A percentile compares a stretch with the other conserved stretches of the same genome.
phyloP scores from a whole-genome alignment of 1,284 basidiomycete genomes.

The Ustilago vetiveriae region DNA sequence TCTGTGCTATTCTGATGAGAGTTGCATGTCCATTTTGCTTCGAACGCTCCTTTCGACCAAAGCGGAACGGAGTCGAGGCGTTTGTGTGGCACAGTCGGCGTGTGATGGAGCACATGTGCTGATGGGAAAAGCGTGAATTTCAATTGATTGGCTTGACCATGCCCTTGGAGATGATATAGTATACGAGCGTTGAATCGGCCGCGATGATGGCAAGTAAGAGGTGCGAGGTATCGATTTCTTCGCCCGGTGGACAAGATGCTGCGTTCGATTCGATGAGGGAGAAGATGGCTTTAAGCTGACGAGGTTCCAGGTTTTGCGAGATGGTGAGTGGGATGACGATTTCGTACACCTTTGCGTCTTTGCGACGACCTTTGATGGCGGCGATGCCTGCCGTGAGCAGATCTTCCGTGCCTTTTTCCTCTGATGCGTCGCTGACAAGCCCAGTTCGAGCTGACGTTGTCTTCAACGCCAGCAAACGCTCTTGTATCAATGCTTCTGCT shows the following conservation, averaged over 20 bases:
- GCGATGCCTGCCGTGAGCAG: slow-evolving; percentile 10
- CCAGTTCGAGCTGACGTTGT: neutral
- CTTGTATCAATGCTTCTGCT: slow-evolving; percentile 11
- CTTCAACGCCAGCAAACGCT: slow-evolving; percentile 1
- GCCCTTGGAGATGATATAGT: slow-evolving; percentile 60
- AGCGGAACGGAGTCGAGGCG: no score
- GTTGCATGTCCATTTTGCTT: no score
- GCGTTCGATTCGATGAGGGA: slow-evolving; percentile 22
- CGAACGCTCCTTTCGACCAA: no score
- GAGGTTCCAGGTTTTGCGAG: slow-evolving; percentile 26
- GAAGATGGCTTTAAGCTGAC: slow-evolving; percentile 40
- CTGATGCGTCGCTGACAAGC: neutral
- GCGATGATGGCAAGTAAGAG: slow-evolving; percentile 61
- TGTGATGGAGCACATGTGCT: no score
- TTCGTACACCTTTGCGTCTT: slow-evolving; percentile 34
- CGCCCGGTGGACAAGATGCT: slow-evolving; percentile 2
- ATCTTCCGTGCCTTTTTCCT: neutral
- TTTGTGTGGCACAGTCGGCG: no score
- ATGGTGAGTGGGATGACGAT: slow-evolving; percentile 36
- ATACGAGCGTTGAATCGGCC: slow-evolving; percentile 61
- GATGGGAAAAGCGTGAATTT: no score
- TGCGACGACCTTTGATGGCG: slow-evolving; percentile 37
- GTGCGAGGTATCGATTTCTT: slow-evolving; percentile 32
- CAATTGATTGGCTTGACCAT: slow-evolving; percentile 65
- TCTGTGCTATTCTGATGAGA: no score